phyloP scores from a whole-genome alignment of 1,284 basidiomycete genomes.

The Cystobasidium slooffiae region DNA sequence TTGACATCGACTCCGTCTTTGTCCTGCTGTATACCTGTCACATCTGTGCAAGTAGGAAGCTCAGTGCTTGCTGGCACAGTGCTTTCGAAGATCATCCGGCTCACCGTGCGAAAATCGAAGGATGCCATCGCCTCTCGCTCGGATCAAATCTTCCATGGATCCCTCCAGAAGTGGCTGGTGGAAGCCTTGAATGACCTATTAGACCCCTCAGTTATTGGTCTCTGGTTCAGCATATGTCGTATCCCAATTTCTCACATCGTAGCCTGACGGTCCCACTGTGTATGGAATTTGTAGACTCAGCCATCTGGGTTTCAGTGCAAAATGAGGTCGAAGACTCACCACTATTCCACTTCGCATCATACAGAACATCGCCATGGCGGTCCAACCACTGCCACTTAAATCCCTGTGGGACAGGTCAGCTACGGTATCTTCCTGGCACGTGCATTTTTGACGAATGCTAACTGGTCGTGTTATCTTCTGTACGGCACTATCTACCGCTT shows the following conservation, averaged over 20 bases:
- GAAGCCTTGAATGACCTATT: background rate
- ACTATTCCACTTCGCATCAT: background rate
- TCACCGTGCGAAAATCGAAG: background rate
- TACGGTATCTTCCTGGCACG: background rate
- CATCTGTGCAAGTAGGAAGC: background rate
- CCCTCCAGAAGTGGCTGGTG: constrained; percentile 4
- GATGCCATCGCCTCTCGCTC: background rate
- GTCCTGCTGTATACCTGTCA: background rate
- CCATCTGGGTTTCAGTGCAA: too few species aligned
- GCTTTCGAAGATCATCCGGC: background rate
- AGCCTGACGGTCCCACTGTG: constrained; percentile 3
- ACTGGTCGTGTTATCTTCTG: background rate
- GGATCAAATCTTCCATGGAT: background rate
- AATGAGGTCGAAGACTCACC: background rate
- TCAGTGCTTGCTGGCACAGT: background rate
- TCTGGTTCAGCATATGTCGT: background rate
- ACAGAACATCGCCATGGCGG: constrained; percentile 1
- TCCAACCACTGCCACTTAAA: background rate
- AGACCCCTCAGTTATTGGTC: background rate
- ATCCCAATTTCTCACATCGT: background rate
- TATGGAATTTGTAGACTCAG: background rate
- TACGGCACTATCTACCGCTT: background rate
- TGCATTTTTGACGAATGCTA: background rate
- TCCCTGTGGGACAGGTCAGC: background rate
- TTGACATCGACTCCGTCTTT: background rate